A percentile compares a stretch with the other conserved stretches of the same genome.
Conservation (phyloP, 805 yeast genomes). For the Starmerella apis region DNA sequence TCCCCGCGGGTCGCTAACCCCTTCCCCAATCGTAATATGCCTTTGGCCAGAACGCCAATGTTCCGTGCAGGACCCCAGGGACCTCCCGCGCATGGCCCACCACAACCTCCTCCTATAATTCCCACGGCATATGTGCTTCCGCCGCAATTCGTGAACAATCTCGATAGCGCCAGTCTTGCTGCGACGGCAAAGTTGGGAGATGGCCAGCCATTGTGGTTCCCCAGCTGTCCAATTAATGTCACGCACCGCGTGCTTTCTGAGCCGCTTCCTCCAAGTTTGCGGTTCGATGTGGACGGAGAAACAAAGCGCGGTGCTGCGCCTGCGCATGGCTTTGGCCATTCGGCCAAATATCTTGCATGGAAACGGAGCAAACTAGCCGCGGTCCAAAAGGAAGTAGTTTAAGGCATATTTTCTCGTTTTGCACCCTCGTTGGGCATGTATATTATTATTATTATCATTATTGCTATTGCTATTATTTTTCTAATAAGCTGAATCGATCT, state of each 20-base stretch:
- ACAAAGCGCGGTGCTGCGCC: conserved; percentile 27
- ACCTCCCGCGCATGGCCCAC: conserved; percentile 4
- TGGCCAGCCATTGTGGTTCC: conserved; percentile 28
- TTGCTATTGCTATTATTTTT: too few relatives aligned
- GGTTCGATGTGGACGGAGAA: conserved; percentile 25
- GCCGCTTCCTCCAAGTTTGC: conserved; percentile 22
- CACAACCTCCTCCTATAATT: conserved; percentile 24
- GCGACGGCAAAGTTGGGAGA: conserved; percentile 23
- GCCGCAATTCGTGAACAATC: conserved; percentile 18
- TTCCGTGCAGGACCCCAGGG: conserved; percentile 2
- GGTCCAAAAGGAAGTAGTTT: background rate
- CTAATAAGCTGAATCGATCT: too few relatives aligned
- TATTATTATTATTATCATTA: background rate
- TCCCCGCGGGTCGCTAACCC: conserved; percentile 6
- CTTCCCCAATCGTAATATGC: conserved; percentile 6
- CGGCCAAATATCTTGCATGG: conserved; percentile 63
- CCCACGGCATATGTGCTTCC: conserved; percentile 28
- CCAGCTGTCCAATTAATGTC: conserved; percentile 26
- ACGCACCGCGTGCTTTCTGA: conserved; percentile 25
- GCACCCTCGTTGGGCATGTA: too few relatives aligned
- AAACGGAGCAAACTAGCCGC: conserved; percentile 27
- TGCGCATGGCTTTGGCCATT: conserved; percentile 48
- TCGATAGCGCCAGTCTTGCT: conserved; percentile 16
- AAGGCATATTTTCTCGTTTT: too few relatives aligned
- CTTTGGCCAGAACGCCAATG: conserved; percentile 5